Percentiles rank a stretch among this genome's conserved stretches.
Conservation (phyloP, 495 filamentous ascomycete species). For the Lasiosphaeria ovina region DNA sequence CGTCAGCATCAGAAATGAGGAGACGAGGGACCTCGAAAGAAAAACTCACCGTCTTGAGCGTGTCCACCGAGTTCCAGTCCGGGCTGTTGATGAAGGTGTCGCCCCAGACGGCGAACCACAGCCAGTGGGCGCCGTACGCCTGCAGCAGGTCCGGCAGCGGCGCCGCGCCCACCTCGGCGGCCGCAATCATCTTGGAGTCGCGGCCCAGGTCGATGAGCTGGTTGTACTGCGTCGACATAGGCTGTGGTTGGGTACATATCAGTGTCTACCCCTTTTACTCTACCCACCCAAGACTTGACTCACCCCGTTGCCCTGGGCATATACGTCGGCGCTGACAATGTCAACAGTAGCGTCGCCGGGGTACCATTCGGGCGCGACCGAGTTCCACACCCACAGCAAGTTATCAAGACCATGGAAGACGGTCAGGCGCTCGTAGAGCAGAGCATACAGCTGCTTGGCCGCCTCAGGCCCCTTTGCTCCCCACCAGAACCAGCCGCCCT, state of each 20-base stretch:
- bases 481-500: conserved; percentile 55
- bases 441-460: conserved; percentile 39
- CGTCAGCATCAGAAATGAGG: not conserved
- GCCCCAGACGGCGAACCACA: conserved; percentile 48
- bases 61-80: conserved; percentile 34
- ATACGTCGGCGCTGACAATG: conserved; percentile 38
- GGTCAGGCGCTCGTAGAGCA: conserved; percentile 44
- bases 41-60: conserved; percentile 27
- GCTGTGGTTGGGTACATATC: conserved; percentile 14
- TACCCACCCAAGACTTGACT: conserved; percentile 9
- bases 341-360: conserved; percentile 45
- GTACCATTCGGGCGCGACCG: conserved; percentile 44
- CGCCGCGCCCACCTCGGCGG: conserved; percentile 45
- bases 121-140: conserved; percentile 45
- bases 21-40: not conserved
- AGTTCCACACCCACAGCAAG: conserved; percentile 52
- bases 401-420: conserved; percentile 43
- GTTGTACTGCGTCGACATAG: conserved; percentile 44
- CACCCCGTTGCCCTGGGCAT: conserved; percentile 37
- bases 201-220: conserved; percentile 38
- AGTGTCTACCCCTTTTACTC: not conserved
- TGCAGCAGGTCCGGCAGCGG: conserved; percentile 40
- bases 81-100: conserved; percentile 37
- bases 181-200: conserved; percentile 48
- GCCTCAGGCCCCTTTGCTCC: conserved; percentile 47